These are phyloP conservation scores for Euptelea pleiosperma DNA, from an alignment of 164 flowering plant genomes.

Conservation along the genomic window DNA sequence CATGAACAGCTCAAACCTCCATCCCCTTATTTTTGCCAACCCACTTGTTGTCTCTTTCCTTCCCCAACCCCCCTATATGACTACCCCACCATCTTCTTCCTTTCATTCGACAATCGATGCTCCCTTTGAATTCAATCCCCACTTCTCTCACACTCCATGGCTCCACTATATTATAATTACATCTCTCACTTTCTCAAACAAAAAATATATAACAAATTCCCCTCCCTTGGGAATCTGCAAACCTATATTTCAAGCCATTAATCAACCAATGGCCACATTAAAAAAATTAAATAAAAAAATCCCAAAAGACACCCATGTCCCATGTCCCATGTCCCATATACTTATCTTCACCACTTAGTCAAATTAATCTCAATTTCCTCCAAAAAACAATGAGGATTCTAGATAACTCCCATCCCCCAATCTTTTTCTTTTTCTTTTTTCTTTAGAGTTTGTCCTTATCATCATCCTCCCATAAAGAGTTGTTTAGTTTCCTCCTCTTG, in stretches of 20 bases:
- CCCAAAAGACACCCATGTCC: slow-evolving; percentile 24
- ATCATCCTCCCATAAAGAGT: slow-evolving; percentile 51
- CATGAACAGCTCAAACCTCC: slow-evolving; percentile 13
- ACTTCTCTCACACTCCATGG: slow-evolving; percentile 33
- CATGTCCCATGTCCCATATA: slow-evolving; percentile 5
- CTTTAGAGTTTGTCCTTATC: slow-evolving; percentile 32
- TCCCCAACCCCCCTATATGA: slow-evolving; percentile 5
- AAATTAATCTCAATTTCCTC: slow-evolving; percentile 30
- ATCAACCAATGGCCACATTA: slow-evolving; percentile 16
- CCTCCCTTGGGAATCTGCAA: slow-evolving; percentile 91
- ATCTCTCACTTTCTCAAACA: slow-evolving; percentile 22
- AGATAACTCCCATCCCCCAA: slow-evolving; percentile 19
- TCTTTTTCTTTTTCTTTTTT: background rate
- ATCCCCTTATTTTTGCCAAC: background rate
- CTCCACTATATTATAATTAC: slow-evolving; percentile 30
- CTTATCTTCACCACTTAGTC: slow-evolving; percentile 34
- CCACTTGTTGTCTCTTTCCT: slow-evolving; percentile 6
- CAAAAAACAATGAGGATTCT: slow-evolving; percentile 40
- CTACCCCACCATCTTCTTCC: slow-evolving; percentile 16
- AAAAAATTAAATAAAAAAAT: slow-evolving; percentile 15
- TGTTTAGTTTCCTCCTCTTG: slow-evolving; percentile 72
- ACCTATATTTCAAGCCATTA: slow-evolving; percentile 27
- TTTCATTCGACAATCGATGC: slow-evolving; percentile 33
- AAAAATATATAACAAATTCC: slow-evolving; percentile 37
- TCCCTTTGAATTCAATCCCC: slow-evolving; percentile 50